Evolutionary conservation across 2,329 filamentous ascomycete species (phyloP).

Genomic region (Aspergillus felis): DNA sequence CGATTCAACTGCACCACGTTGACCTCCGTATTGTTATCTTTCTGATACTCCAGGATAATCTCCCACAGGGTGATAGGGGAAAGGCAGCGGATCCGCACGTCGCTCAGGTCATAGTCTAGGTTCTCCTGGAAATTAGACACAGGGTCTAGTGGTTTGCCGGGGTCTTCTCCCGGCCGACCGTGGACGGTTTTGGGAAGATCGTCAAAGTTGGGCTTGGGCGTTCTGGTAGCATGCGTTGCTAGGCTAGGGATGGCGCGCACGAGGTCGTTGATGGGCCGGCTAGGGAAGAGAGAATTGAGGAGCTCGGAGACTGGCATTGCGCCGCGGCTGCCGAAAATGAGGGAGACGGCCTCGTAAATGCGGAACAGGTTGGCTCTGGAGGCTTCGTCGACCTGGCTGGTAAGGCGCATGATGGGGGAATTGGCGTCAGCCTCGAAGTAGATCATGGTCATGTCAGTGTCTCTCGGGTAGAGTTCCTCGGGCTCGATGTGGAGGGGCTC

Average conservation of each 20-base stretch:
- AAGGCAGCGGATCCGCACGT: conserved; percentile 27
- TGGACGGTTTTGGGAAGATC: conserved; percentile 17
- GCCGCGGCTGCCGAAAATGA: conserved; percentile 22
- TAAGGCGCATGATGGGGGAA: conserved; percentile 16
- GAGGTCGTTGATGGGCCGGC: conserved; percentile 26
- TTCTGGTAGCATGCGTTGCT: conserved; percentile 23
- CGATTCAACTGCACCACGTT: conserved; percentile 22
- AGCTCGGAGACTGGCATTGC: conserved; percentile 25
- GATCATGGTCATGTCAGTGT: conserved; percentile 28
- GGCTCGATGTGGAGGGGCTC: conserved; percentile 61
- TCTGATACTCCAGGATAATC: conserved; percentile 35
- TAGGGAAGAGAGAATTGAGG: conserved; percentile 27
- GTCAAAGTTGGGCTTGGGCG: conserved; percentile 23
- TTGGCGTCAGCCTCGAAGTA: conserved; percentile 33
- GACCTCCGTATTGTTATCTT: conserved; percentile 19
- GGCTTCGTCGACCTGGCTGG: conserved; percentile 12
- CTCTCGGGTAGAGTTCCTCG: conserved; percentile 65
- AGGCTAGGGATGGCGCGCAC: conserved; percentile 32
- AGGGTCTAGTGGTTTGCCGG: conserved; percentile 14
- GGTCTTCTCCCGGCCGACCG: not conserved
- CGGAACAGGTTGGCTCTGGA: conserved; percentile 16
- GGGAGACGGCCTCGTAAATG: conserved; percentile 24
- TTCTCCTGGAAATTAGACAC: conserved; percentile 23
- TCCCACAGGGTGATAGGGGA: conserved; percentile 31
- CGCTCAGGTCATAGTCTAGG: conserved; percentile 32